Percentiles rank a stretch among this genome's conserved stretches.
Conservation (phyloP, 1,284 basidiomycete genomes). For the Cutaneotrichosporon dermatis region DNA sequence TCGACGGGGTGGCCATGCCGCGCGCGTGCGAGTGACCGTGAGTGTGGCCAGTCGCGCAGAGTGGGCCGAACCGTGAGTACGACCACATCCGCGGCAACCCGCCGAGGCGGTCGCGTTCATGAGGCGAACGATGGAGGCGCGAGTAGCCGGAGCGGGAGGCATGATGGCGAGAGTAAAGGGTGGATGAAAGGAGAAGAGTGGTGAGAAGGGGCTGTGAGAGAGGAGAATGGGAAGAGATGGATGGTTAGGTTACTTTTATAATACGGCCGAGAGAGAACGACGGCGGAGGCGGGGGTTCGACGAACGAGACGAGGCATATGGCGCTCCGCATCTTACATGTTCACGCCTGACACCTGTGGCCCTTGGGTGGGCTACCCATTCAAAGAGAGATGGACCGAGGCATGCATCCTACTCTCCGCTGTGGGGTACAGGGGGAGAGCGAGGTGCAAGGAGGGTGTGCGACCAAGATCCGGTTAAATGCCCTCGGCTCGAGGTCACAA, state of each 20-base stretch:
- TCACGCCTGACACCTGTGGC: too few species aligned
- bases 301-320: too few species aligned
- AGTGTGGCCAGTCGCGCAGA: constrained; percentile 9
- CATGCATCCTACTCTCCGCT: neutral
- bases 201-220: neutral
- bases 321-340: too few species aligned
- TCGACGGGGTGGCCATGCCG: constrained; percentile 77
- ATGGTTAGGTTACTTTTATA: too few species aligned
- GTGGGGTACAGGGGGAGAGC: neutral
- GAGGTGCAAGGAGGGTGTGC: neutral
- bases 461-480: constrained; percentile 7
- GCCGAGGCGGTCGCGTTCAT: constrained; percentile 37
- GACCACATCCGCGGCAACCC: constrained; percentile 44
- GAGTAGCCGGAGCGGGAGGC: constrained; percentile 28
- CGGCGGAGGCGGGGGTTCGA: neutral
- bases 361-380: too few species aligned
- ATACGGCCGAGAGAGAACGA: too few species aligned
- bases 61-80: constrained; percentile 28
- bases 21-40: constrained; percentile 14
- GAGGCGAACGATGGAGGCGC: constrained; percentile 38
- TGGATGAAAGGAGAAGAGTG: neutral
- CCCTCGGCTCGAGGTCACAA: constrained; percentile 2
- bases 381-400: neutral
- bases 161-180: constrained; percentile 17
- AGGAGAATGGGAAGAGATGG: too few species aligned